These are phyloP conservation scores for Styphnolobium japonicum DNA, from an alignment of 306 rosid genomes.

Conservation along the genomic window DNA sequence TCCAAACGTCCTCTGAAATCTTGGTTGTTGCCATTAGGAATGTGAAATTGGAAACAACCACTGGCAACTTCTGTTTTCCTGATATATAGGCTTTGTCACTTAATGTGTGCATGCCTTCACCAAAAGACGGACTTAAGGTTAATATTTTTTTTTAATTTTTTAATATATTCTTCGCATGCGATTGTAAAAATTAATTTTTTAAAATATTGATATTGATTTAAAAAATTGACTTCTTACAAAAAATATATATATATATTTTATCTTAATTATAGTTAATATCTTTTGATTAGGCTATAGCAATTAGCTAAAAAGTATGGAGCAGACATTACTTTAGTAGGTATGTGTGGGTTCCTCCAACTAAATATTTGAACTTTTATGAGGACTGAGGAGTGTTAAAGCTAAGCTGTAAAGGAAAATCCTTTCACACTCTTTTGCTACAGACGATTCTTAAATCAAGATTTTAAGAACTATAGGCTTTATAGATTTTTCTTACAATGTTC, in stretches of 20 bases:
- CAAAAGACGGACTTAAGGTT: too few species aligned
- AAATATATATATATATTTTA: too few species aligned
- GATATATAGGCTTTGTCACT: neutral
- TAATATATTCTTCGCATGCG: too few species aligned
- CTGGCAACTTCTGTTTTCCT: neutral
- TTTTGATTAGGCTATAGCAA: conserved; percentile 45
- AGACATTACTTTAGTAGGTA: conserved; percentile 67
- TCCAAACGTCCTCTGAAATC: neutral
- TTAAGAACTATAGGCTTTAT: conserved; percentile 18
- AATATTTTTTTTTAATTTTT: too few species aligned
- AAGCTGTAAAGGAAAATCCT: neutral
- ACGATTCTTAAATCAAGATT: too few species aligned
- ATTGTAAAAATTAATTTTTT: too few species aligned
- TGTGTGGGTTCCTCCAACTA: conserved; percentile 10
- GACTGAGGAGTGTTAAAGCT: neutral
- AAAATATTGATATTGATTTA: too few species aligned
- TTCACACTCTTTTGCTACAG: neutral
- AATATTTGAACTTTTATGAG: neutral
- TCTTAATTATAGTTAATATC: neutral
- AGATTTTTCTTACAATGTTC: too few species aligned
- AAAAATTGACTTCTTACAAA: too few species aligned
- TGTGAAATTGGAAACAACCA: neutral
- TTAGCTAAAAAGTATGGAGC: conserved; percentile 73
- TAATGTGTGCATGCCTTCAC: neutral
- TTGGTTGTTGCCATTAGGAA: neutral